Conservation (phyloP, 345 rosid genomes). For the Arabidopsis arenosa region DNA sequence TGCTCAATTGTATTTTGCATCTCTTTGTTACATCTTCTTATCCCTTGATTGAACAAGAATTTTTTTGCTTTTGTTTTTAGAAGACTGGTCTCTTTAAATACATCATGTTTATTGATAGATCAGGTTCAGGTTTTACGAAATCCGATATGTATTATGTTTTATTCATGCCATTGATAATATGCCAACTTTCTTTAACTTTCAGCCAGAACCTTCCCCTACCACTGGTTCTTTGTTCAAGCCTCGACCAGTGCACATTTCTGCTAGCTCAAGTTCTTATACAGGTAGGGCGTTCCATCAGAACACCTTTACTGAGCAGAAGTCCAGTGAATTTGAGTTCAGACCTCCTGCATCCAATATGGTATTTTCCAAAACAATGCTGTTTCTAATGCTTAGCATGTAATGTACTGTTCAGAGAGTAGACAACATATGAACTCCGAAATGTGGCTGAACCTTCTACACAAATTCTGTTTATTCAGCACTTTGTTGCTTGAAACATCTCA, state of each 20-base stretch:
- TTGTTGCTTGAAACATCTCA: neutral
- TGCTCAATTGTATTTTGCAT: constrained; percentile 9
- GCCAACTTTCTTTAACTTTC: constrained; percentile 44
- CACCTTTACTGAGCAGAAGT: constrained; percentile 54
- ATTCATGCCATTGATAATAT: constrained; percentile 25
- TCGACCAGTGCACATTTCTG: constrained; percentile 38
- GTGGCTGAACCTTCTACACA: neutral
- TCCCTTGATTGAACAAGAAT: constrained; percentile 14
- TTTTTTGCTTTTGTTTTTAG: neutral
- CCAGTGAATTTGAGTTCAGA: constrained; percentile 76
- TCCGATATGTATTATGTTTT: constrained; percentile 1
- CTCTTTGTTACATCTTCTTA: neutral
- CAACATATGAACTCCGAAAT: neutral
- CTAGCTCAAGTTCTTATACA: constrained; percentile 49
- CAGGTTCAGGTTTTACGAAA: constrained; percentile 12
- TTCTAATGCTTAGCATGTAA: constrained; percentile 11
- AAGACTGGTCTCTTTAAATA: constrained; percentile 7
- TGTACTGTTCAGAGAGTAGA: constrained; percentile 16
- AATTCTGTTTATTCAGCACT: neutral
- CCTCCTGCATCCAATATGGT: constrained; percentile 78
- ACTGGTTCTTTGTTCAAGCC: constrained; percentile 83
- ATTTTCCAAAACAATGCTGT: constrained; percentile 41
- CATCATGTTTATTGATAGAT: constrained; percentile 13
- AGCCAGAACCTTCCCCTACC: constrained; percentile 98
- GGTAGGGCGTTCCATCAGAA: constrained; percentile 50